Evolutionary conservation across 768 basidiomycete species (phyloP), one percentile per base, ranked within the genome.

Genomic region (Pholiota microspora): DNA sequence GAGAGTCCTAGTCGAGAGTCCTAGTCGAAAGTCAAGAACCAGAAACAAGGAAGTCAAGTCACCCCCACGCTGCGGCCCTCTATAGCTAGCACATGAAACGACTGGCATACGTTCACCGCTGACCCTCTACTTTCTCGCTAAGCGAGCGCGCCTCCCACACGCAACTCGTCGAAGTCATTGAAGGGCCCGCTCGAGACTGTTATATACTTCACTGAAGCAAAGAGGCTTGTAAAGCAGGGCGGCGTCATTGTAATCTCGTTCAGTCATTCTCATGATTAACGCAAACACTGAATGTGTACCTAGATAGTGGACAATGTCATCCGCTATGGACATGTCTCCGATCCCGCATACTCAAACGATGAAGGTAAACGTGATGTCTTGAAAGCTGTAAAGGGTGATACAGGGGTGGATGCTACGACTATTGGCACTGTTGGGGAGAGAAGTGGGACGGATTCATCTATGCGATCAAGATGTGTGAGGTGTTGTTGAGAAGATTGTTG

Each of bases 281-380:
- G 3, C 1, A 18, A 40, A 7, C 2, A 21, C 18, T 9, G 18
- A 5, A 21, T 16, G 2, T 40, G 7, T 16, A 15, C 10, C 23
- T 2, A 83, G 80, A 79, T 84, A 53, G 79, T 85, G 8, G 85
- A 85, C 65, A 86, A 86, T 59, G 80, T 84, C 29, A 82, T 83
- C 4, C 75, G 80, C 4, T 61, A 72, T 25, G 83, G 78, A 7
- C 67, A 62, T 4, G 79, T 82, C 0, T 70, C 79, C 0, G 74
- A 81, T 59, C 72, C 69, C 0, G 62, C 67, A 6, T 63, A 77
- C 45, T 31, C 52, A 2, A 67, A 62, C 16, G 59, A 75, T 7
- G 77, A 81, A 51, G 83, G 82, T 12, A 76, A 82, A 3, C 70
- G 83, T 21, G 62, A 56, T 13, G 67, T 86, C 9, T 62, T 86